phyloP scores from a whole-genome alignment of 2,329 filamentous ascomycete genomes.

The Penicillium sp. region DNA sequence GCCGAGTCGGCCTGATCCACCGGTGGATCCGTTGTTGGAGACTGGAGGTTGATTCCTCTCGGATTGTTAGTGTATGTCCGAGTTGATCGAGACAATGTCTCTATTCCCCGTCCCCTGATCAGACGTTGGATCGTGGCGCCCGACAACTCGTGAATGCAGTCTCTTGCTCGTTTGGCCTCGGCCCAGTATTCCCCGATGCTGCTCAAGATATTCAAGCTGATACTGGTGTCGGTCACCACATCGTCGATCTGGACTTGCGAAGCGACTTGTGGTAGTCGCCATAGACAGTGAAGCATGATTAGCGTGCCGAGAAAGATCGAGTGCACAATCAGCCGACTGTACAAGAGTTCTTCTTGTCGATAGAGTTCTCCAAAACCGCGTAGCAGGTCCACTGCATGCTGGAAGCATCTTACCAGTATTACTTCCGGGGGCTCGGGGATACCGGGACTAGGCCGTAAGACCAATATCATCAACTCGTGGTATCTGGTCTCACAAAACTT shows the following conservation, averaged over 20 bases:
- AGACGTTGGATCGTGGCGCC: constrained; percentile 27
- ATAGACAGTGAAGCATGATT: constrained; percentile 53
- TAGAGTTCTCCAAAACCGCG: constrained; percentile 47
- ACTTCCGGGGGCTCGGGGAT: constrained; percentile 49
- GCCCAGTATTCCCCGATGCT: constrained; percentile 54
- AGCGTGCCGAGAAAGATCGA: constrained; percentile 50
- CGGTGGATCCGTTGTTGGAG: background rate
- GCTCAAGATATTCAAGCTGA: constrained; percentile 49
- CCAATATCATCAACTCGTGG: constrained; percentile 50
- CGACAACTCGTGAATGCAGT: constrained; percentile 32
- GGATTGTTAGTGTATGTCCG: background rate
- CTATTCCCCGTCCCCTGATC: constrained; percentile 16
- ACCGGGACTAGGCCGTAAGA: constrained; percentile 53
- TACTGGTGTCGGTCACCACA: constrained; percentile 44
- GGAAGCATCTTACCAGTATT: constrained; percentile 44
- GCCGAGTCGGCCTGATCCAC: constrained; percentile 6
- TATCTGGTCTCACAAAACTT: constrained; percentile 48
- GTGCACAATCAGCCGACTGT: constrained; percentile 52
- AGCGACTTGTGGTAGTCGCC: constrained; percentile 46
- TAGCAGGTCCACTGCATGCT: constrained; percentile 45
- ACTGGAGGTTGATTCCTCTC: too few relatives aligned
- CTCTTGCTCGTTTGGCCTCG: constrained; percentile 40
- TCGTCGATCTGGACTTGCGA: constrained; percentile 38
- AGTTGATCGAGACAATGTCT: constrained; percentile 9
- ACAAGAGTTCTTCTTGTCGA: constrained; percentile 44